phyloP scores from a whole-genome alignment of 345 rosid genomes.

The Microcos paniculata region DNA sequence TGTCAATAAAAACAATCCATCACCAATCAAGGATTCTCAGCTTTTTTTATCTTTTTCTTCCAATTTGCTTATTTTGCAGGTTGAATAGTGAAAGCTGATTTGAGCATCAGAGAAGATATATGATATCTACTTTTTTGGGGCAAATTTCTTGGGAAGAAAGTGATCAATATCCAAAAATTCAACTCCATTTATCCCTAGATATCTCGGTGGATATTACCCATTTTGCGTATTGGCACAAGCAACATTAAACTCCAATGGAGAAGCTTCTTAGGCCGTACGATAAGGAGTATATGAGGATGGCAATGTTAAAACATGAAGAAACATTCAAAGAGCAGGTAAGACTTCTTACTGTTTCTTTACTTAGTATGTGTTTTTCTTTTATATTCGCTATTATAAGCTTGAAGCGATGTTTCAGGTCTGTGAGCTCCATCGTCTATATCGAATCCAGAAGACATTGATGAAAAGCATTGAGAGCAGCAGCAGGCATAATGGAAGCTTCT shows the following conservation, averaged over 20 bases:
- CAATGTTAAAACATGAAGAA: conserved; percentile 93
- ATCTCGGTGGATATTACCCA: not conserved
- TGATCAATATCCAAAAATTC: conserved; percentile 5
- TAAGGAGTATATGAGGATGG: conserved; percentile 86
- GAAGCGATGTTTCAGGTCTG: conserved; percentile 44
- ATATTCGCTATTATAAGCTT: not conserved
- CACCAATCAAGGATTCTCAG: conserved; percentile 5
- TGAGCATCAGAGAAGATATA: conserved; percentile 15
- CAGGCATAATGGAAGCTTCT: conserved; percentile 14
- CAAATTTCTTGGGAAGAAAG: conserved; percentile 14
- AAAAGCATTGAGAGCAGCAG: conserved; percentile 40
- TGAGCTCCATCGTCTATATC: conserved; percentile 89
- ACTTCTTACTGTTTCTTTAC: not conserved
- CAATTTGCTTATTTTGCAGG: conserved; percentile 27
- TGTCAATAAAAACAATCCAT: not conserved
- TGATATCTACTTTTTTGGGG: conserved; percentile 17
- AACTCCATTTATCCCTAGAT: not conserved
- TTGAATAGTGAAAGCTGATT: not conserved
- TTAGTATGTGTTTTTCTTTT: not conserved
- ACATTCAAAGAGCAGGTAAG: conserved; percentile 92
- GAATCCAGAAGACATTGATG: conserved; percentile 81
- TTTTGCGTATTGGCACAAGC: not conserved
- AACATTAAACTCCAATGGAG: conserved; percentile 53
- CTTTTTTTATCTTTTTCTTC: not conserved
- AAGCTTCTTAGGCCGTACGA: conserved; percentile 66